Evolutionary conservation across 371 early-diverging fungal genomes (phyloP).

Genomic region (Catenaria anguillulae): DNA sequence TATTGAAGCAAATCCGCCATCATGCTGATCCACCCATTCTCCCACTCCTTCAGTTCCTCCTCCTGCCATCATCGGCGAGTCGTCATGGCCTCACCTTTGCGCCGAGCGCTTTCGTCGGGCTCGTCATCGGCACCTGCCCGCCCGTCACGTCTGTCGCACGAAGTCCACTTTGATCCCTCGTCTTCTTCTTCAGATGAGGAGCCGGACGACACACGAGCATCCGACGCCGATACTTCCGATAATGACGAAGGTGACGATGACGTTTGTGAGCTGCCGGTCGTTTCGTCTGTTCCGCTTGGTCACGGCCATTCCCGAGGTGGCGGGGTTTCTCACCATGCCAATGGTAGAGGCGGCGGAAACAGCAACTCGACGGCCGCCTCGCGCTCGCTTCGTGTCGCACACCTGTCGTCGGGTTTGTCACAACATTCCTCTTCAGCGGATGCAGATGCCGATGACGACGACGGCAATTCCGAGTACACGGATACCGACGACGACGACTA

Average conservation of each 20-base stretch:
- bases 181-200: neutral
- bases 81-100: neutral
- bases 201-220: no score
- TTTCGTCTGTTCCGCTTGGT: no score
- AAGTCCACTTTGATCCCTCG: neutral
- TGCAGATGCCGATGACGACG: no score
- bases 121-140: neutral
- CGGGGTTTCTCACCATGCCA: no score
- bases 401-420: no score
- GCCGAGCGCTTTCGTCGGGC: neutral
- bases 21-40: no score
- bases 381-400: no score
- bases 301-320: no score
- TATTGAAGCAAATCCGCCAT: no score
- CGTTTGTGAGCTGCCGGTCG: neutral
- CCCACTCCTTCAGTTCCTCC: neutral
- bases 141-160: neutral
- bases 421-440: no score
- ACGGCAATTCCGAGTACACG: neutral
- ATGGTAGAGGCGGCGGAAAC: no score
- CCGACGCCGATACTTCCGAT: neutral
- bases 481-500: constrained; percentile 4
- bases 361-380: no score
- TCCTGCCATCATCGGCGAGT: neutral
- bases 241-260: neutral